phyloP scores from a whole-genome alignment of 2,329 filamentous ascomycete species.

The Cytospora chrysosperma region DNA sequence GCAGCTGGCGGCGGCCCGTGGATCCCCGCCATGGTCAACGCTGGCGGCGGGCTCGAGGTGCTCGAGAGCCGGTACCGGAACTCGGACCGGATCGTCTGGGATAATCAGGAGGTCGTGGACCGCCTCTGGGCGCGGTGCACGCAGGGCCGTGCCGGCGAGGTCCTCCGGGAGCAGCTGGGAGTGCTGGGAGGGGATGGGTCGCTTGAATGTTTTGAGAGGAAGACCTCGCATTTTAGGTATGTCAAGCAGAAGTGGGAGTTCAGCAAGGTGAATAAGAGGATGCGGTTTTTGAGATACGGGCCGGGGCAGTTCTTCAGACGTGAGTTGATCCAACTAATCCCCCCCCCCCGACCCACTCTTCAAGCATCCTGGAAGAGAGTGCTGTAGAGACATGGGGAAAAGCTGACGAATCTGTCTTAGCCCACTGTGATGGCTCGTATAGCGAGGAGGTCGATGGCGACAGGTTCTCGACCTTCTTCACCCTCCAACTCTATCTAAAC shows the following conservation, averaged over 20 bases:
- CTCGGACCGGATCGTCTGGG: constrained; percentile 76
- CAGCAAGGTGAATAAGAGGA: constrained; percentile 63
- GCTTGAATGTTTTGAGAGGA: constrained; percentile 33
- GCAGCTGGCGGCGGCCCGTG: constrained; percentile 40
- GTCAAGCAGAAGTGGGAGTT: constrained; percentile 41
- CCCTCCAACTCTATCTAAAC: constrained; percentile 56
- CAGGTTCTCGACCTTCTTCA: constrained; percentile 49
- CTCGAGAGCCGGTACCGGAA: constrained; percentile 60
- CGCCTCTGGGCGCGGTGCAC: constrained; percentile 62
- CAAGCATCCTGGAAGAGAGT: too few species aligned
- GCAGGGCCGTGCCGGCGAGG: constrained; percentile 42
- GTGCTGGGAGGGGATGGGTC: constrained; percentile 33
- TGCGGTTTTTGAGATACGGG: constrained; percentile 74
- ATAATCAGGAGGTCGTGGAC: constrained; percentile 59
- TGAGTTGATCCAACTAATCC: constrained; percentile 32
- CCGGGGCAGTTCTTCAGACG: constrained; percentile 70
- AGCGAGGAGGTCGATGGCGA: constrained; percentile 49
- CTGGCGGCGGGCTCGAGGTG: constrained; percentile 60
- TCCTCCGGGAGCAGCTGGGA: constrained; percentile 41
- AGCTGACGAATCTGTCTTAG: constrained; percentile 33
- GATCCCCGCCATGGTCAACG: constrained; percentile 68
- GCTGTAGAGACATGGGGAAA: too few species aligned
- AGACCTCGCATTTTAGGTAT: constrained; percentile 12
- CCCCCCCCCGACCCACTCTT: too few species aligned
- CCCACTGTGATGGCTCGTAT: constrained; percentile 69